Conservation (phyloP, 2,329 filamentous ascomycete genomes). For the Chrysoporthe cubensis region DNA sequence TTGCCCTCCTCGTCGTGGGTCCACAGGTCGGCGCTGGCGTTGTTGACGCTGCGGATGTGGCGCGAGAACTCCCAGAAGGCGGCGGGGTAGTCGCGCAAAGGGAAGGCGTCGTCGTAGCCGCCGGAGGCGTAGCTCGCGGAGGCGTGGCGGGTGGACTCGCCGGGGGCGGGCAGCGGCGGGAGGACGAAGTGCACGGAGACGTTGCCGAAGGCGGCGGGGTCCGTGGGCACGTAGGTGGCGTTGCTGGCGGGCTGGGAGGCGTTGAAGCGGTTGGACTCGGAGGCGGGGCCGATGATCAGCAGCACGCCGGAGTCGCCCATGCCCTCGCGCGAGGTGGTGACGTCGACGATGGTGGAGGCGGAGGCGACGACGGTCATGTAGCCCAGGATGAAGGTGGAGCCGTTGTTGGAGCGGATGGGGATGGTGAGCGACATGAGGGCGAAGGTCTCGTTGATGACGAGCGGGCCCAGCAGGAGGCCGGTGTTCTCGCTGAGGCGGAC, state of each 20-base stretch:
- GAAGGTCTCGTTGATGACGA: conserved; percentile 71
- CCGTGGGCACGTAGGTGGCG: conserved; percentile 45
- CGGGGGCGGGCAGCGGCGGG: conserved; percentile 50
- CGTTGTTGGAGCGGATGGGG: conserved; percentile 72
- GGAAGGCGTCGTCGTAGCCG: conserved; percentile 56
- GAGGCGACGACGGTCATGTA: conserved; percentile 84
- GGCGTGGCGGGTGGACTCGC: conserved; percentile 53
- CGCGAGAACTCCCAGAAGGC: conserved; percentile 63
- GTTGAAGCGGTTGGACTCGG: conserved; percentile 67
- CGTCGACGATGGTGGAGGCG: conserved; percentile 64
- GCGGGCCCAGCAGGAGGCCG: conserved; percentile 76
- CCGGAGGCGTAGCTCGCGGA: conserved; percentile 47
- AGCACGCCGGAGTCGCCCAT: conserved; percentile 71
- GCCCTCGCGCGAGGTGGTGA: conserved; percentile 69
- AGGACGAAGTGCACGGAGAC: conserved; percentile 63
- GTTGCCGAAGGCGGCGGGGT: conserved; percentile 44
- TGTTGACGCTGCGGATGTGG: conserved; percentile 58
- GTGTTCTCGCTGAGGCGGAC: conserved; percentile 54
- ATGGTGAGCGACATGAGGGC: conserved; percentile 81
- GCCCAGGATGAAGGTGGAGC: conserved; percentile 68
- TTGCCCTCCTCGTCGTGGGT: conserved; percentile 74
- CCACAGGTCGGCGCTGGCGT: conserved; percentile 69
- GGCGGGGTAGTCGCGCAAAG: conserved; percentile 64
- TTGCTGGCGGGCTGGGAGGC: conserved; percentile 50
- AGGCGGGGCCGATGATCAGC: conserved; percentile 70